Evolutionary conservation across 2,329 filamentous ascomycete species (phyloP), one percentile per base, ranked within the genome.

Genomic region (Raffaelea ambrosiae): DNA sequence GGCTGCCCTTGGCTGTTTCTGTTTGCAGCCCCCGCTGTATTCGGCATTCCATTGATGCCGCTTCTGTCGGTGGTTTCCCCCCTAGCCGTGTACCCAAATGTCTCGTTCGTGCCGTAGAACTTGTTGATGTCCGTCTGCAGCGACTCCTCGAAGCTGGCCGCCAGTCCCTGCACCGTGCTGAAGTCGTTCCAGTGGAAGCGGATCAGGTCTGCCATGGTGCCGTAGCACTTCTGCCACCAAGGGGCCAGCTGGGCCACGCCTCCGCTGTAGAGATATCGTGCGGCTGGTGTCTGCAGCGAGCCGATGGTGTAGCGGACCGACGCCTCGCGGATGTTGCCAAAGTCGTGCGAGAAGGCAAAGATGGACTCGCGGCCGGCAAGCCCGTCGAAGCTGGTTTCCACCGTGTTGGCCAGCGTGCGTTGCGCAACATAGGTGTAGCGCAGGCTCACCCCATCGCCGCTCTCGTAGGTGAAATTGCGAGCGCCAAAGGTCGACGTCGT

Each of bases 291-390:
- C 57, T 93, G 88, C 23, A 86, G 77, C 51, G 89, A 79, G 3
- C 84, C 80, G 55, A 93, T 76, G 0, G 86, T 90, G 62, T 93
- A 93, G 2, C 83, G 70, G 5, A 83, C 74, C 49, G 75, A 83
- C 39, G 77, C 73, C n/a, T 61, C 63, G 7, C 51, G 53, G 7
- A 50, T 52, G 36, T 22, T 13, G 16, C 58, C 59, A 9, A 86
- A 84, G 5, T 73, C 26, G 56, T 84, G 84, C 14, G 81, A 73
- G 61, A 90, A 93, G 0, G 87, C 86, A 66, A 93, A 91, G 3
- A 90, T 82, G 0, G 88, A 88, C 61, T 91, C 84, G 26, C 86
- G 75, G 44, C 90, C 83, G 71, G 84, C 84, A 52, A 90, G 84
- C 7, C 70, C 66, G 3, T 87, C 78, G 63, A 83, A 90, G 1